Evolutionary conservation across 2,329 filamentous ascomycete species (phyloP).

Genomic region (Venturia pyrina): DNA sequence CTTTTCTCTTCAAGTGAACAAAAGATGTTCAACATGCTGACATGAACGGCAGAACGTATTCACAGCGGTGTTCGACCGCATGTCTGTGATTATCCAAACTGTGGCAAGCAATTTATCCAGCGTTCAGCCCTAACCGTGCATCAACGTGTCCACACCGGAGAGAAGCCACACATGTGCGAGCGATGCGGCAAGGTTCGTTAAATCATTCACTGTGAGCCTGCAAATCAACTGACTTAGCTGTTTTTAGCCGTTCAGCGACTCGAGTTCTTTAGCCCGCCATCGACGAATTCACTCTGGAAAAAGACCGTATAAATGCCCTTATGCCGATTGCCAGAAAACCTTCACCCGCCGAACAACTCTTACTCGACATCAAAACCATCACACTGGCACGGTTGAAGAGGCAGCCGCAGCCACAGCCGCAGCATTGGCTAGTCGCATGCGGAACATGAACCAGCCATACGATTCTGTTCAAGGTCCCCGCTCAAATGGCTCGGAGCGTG

Average conservation of each 20-base stretch:
- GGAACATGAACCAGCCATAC: conserved; percentile 21
- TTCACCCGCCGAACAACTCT: conserved; percentile 93
- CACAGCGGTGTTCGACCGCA: conserved; percentile 87
- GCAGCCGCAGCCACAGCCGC: conserved; percentile 82
- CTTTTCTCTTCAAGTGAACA: neutral
- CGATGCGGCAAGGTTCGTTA: conserved; percentile 74
- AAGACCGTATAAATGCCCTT: conserved; percentile 93
- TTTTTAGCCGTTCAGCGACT: conserved; percentile 83
- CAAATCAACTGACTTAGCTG: neutral
- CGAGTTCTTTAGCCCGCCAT: conserved; percentile 85
- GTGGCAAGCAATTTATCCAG: conserved; percentile 96
- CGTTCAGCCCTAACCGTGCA: conserved; percentile 92
- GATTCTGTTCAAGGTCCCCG: conserved; percentile 27
- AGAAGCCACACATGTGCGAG: conserved; percentile 98
- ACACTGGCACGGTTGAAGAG: conserved; percentile 90
- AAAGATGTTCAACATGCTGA: neutral
- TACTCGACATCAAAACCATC: conserved; percentile 90
- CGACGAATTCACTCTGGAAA: conserved; percentile 92
- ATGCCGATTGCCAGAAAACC: conserved; percentile 95
- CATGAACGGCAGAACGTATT: conserved; percentile 64
- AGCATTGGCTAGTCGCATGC: conserved; percentile 53
- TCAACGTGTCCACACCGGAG: conserved; percentile 88
- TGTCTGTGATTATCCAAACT: conserved; percentile 79
- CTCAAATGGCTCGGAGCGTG: conserved; percentile 57
- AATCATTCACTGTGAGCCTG: neutral